These are phyloP conservation scores for Phanerochaete carnosa DNA, from an alignment of 768 basidiomycete genomes.

Conservation along the genomic window DNA sequence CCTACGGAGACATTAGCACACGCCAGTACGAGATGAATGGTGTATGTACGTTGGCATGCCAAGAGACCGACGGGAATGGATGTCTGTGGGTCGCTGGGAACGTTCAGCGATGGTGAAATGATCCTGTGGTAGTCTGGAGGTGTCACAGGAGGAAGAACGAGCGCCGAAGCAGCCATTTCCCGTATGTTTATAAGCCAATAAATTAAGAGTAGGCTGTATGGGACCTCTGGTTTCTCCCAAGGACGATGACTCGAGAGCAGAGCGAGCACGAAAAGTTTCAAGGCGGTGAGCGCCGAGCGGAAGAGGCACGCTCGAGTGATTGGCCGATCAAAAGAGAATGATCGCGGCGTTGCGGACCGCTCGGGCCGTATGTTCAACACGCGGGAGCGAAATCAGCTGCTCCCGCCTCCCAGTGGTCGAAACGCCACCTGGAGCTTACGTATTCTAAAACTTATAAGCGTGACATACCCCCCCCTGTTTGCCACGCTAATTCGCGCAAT, in stretches of 20 bases:
- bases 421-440: too few species aligned
- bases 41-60: conserved; percentile 66
- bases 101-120: conserved; percentile 50
- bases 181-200: background rate
- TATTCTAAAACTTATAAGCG: too few species aligned
- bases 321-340: background rate
- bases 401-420: too few species aligned
- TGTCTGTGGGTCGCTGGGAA: conserved; percentile 47
- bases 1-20: conserved; percentile 34
- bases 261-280: too few species aligned
- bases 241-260: too few species aligned
- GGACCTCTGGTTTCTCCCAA: too few species aligned
- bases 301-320: background rate
- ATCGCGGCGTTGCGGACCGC: background rate
- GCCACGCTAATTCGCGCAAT: too few species aligned
- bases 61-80: conserved; percentile 74
- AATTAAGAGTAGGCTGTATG: background rate
- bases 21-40: background rate
- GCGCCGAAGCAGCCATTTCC: conserved; percentile 39
- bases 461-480: too few species aligned
- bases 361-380: too few species aligned
- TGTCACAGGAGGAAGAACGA: conserved; percentile 41
- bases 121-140: conserved; percentile 65
- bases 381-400: background rate
- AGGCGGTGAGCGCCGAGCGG: too few species aligned